These are phyloP conservation scores for Schizosaccharomyces versatilis DNA, from an alignment of 1,139 yeast genomes.

Conservation along the genomic window DNA sequence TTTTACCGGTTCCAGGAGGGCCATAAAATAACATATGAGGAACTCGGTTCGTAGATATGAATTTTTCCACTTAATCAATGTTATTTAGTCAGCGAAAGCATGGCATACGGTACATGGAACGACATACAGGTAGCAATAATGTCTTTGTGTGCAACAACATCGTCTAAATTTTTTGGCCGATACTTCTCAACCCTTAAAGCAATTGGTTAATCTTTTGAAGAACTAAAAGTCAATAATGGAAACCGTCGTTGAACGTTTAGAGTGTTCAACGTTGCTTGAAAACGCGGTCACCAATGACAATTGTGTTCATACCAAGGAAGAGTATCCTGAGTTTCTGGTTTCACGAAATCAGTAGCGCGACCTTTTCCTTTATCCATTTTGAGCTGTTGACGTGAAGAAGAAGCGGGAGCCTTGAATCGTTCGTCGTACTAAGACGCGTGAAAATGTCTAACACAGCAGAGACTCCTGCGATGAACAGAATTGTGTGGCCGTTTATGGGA, in stretches of 20 bases:
- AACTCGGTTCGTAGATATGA: slow-evolving; percentile 58
- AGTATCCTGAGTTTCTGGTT: neutral
- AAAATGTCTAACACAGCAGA: no score
- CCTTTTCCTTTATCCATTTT: slow-evolving; percentile 1
- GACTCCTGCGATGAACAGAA: no score
- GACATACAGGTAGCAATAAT: slow-evolving; percentile 38
- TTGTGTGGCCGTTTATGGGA: no score
- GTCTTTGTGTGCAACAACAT: slow-evolving; percentile 77
- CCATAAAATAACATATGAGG: slow-evolving; percentile 96
- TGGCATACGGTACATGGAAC: no score
- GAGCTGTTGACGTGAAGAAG: no score
- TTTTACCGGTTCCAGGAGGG: slow-evolving; percentile 94
- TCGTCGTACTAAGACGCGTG: no score
- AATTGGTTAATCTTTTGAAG: neutral
- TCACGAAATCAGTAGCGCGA: neutral
- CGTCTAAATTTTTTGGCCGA: slow-evolving; percentile 64
- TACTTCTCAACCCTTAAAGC: slow-evolving; percentile 67
- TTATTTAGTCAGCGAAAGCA: neutral
- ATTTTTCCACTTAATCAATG: slow-evolving; percentile 33
- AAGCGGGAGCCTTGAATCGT: no score
- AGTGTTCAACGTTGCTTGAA: neutral
- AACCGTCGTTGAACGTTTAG: neutral
- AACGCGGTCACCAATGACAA: neutral
- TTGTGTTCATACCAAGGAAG: neutral
- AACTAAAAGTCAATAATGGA: neutral